Base-by-base conservation (phyloP, 2,329 filamentous ascomycete genomes). In the Aspergillus pseudoviridinutans region DNA sequence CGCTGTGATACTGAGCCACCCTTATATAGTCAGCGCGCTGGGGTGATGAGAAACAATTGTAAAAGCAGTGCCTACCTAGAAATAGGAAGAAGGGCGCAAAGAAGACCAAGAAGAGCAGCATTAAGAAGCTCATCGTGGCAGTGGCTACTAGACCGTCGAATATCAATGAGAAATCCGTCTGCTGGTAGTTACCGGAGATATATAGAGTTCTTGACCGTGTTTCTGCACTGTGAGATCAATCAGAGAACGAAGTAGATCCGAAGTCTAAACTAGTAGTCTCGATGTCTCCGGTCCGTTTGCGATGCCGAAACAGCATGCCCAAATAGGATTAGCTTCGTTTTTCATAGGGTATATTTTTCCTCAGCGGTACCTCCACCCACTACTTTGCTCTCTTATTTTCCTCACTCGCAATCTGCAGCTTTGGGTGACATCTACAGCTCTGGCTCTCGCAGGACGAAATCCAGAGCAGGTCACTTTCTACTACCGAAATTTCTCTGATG, bases 1-100 rank as follows among this genome's bases (percentile, higher is more conserved):
- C 8, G 81, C 83, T 2, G 82, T 84, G 41, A 84, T 69, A 42
- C 78, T 80, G 47, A 85, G 78, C 64, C 80, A 83, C 42, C 71
- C 81, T 59, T 55, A 46, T 10, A 42, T 49, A 65, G 64, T 74
- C 58, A 71, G 66, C 52, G 66, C 52, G 46, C 49, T 25, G n/a
- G 46, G 51, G 9, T 22, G 25, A 50, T 28, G 20, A 56, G 35
- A 14, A 27, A 35, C 10, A 6, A 54, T 12, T 24, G 25, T 17
- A 22, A 44, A n/a, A 55, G 29, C 46, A 51, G 44, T 60, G 51
- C 71, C 61, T 54, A 75, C 73, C 72, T 57, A 71, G 47, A 50
- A 75, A 66, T n/a, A 75, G 62, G 24, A 74, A 41, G 29, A 76
- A 54, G 5, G 74, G 74, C n/a, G 64, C 63, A 53, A 75, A 73